A percentile compares a stretch with the other conserved stretches of the same genome.
These are phyloP conservation scores for Mallotus japonicus DNA, from an alignment of 441 rosid species.

Conservation along the genomic window DNA sequence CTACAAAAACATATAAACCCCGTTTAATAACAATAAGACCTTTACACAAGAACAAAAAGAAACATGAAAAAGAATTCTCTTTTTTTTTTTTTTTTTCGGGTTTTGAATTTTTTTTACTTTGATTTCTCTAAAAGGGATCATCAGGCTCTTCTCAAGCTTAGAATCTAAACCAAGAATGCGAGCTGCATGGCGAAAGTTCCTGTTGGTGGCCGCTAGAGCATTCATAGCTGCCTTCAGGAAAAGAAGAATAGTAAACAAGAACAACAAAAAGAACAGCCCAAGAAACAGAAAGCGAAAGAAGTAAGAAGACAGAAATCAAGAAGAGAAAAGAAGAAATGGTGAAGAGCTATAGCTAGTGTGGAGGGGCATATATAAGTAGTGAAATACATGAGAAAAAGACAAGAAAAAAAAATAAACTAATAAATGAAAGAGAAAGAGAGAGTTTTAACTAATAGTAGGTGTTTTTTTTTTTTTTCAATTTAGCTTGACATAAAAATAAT, in stretches of 20 bases:
- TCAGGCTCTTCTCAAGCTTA: constrained; percentile 69
- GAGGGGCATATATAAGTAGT: constrained; percentile 4
- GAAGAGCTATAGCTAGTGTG: background rate
- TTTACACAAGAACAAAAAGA: background rate
- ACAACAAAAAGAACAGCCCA: background rate
- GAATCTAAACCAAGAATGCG: constrained; percentile 80
- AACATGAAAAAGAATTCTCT: background rate
- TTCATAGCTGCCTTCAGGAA: constrained; percentile 43
- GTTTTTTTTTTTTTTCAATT: no score
- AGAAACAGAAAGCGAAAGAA: background rate
- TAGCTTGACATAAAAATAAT: no score
- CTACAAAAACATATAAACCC: constrained; percentile 28
- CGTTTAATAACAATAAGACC: background rate
- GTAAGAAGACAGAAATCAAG: background rate
- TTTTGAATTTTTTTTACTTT: constrained; percentile 41
- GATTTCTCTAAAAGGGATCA: constrained; percentile 90
- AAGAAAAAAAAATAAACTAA: background rate
- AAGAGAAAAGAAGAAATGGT: background rate
- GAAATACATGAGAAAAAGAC: background rate
- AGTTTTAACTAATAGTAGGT: no score
- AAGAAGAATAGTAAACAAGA: no score
- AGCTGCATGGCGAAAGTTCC: constrained; percentile 76
- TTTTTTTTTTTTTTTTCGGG: no score
- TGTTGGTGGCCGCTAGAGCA: constrained; percentile 84
- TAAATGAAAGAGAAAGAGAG: no score